These are phyloP conservation scores for Thermomyces lanuginosus DNA, from an alignment of 2,329 filamentous ascomycete species.

Conservation along the genomic window DNA sequence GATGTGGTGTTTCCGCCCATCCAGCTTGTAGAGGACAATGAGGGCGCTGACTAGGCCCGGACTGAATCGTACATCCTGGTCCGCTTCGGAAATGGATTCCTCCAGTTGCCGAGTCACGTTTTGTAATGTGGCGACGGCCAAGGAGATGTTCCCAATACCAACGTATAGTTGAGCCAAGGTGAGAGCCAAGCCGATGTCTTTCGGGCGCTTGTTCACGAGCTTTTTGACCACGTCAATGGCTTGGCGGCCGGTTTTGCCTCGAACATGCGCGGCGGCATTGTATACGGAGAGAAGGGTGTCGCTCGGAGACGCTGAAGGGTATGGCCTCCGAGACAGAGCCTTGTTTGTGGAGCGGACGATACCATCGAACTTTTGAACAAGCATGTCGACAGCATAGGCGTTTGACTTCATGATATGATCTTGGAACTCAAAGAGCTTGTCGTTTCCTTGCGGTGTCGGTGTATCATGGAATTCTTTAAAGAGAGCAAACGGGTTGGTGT, in stretches of 20 bases:
- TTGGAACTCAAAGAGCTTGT: constrained; percentile 44
- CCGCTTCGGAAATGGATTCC: constrained; percentile 36
- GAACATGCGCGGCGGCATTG: constrained; percentile 57
- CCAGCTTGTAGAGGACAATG: constrained; percentile 60
- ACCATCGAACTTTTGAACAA: constrained; percentile 43
- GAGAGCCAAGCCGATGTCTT: constrained; percentile 64
- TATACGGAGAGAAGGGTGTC: constrained; percentile 44
- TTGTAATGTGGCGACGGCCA: constrained; percentile 61
- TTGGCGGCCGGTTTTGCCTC: constrained; percentile 43
- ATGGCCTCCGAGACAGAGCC: constrained; percentile 31
- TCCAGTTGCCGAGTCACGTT: constrained; percentile 59
- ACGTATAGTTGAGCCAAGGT: constrained; percentile 72
- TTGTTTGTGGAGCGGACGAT: constrained; percentile 40
- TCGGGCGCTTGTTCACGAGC: constrained; percentile 55
- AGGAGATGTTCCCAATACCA: constrained; percentile 50
- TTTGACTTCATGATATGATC: constrained; percentile 38
- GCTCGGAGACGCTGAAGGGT: constrained; percentile 34
- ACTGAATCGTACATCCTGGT: constrained; percentile 58
- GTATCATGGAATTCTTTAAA: constrained; percentile 40
- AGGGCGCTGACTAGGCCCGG: constrained; percentile 70
- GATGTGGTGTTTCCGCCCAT: constrained; percentile 56
- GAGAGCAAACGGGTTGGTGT: constrained; percentile 40
- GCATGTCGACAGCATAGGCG: constrained; percentile 39
- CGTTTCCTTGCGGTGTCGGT: constrained; percentile 30
- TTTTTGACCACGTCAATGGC: constrained; percentile 54